Base-by-base conservation (phyloP, 495 filamentous ascomycete species). In the Beverwykella pulmonaria region DNA sequence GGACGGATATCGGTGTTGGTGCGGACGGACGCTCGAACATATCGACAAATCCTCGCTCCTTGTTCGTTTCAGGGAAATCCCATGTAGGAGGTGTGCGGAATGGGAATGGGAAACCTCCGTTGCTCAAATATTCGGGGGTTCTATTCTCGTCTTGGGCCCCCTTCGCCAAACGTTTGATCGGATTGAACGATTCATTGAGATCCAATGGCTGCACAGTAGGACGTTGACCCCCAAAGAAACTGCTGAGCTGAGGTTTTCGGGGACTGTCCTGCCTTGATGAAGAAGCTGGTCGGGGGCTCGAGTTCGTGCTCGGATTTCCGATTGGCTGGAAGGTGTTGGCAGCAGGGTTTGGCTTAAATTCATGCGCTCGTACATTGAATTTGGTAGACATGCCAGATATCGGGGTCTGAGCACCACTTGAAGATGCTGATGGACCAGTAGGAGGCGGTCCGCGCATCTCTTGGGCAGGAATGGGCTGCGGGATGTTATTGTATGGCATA, bases 61-160 rank as follows among this genome's bases (percentile, higher is more conserved):
- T 84, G 39, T 84, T 84, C 34, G 83, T 83, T 9, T 84, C 80
- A 27, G 84, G 73, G 5, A 82, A 75, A 47, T 88, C 86, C 92
- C 92, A 97, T 8, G 86, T 91, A 1, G 92, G 92, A 14, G 79
- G 82, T 0, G 92, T 96, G 53, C 88, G 87, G 75, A 88, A 95
- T 26, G 92, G 84, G 14, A 84, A 86, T 30, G 86, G 86, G 30
- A 97, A 86, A 20, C 91, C 90, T 26, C 89, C 89, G 72, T 91
- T 96, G 30, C 82, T 81, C 20, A 76, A 67, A 49, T 79, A 81
- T 29, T 82, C 77, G 65, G 80, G 81, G 17, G 80, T 76, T 41
- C 80, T 74, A 19, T 81, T 76, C 53, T 81, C 79, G 5, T 78
- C 74, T 39, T 79, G 72, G 1, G 73, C 75, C 49, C 78, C 87